Conservation (phyloP, 306 rosid genomes). For the Vicia faba region DNA sequence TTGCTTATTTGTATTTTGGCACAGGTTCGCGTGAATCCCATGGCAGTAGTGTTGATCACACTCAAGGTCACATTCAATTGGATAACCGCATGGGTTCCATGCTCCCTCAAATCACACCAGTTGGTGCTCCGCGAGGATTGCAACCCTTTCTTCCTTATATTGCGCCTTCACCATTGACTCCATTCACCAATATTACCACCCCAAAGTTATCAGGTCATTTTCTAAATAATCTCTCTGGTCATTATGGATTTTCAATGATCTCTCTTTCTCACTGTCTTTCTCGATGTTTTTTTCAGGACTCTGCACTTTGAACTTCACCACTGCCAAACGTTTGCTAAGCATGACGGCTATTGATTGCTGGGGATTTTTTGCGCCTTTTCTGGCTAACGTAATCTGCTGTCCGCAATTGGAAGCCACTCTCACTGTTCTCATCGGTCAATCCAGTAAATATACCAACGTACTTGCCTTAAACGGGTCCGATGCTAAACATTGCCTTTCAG, state of each 20-base stretch:
- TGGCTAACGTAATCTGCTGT: conserved; percentile 94
- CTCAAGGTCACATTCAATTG: conserved; percentile 33
- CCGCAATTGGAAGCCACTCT: conserved; percentile 97
- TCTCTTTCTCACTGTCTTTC: conserved; percentile 9
- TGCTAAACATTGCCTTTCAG: conserved; percentile 79
- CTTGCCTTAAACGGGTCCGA: conserved; percentile 73
- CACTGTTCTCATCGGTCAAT: conserved; percentile 82
- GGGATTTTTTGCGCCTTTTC: conserved; percentile 72
- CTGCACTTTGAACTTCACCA: conserved; percentile 76
- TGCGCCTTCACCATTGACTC: conserved; percentile 90
- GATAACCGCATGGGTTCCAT: conserved; percentile 48
- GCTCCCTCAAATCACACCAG: conserved; percentile 67
- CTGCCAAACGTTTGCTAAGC: conserved; percentile 73
- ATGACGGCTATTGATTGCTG: conserved; percentile 86
- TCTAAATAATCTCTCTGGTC: conserved; percentile 7
- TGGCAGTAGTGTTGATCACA: conserved; percentile 44
- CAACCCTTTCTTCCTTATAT: conserved; percentile 88
- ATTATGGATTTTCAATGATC: conserved; percentile 17
- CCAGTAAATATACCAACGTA: conserved; percentile 66
- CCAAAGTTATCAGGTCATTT: conserved; percentile 87
- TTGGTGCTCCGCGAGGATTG: conserved; percentile 69
- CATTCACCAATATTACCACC: conserved; percentile 70
- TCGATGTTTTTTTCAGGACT: conserved; percentile 55
- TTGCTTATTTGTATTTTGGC: conserved; percentile 39
- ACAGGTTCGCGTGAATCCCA: conserved; percentile 53